These are phyloP conservation scores for Exsudoporus floridanus DNA, from an alignment of 1,284 basidiomycete species.

Conservation along the genomic window DNA sequence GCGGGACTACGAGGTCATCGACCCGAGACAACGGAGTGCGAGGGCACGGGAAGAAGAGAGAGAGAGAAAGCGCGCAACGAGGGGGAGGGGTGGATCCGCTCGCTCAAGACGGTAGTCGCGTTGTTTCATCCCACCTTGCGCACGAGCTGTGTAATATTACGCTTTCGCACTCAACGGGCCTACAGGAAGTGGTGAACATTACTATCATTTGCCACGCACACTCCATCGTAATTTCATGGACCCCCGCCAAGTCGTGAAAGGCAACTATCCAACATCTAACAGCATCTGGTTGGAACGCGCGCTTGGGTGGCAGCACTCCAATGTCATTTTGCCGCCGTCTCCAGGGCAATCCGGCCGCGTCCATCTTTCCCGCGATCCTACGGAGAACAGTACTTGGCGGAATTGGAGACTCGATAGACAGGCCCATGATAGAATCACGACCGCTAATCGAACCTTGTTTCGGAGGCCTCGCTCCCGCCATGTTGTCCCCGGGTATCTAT, in stretches of 20 bases:
- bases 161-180: background rate
- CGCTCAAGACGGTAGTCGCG: constrained; percentile 26
- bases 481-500: too few relatives aligned
- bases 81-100: constrained; percentile 20
- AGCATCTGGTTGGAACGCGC: background rate
- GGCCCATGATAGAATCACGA: background rate
- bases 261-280: background rate
- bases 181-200: constrained; percentile 2
- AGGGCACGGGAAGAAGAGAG: constrained; percentile 72
- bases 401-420: background rate
- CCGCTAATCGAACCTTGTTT: background rate
- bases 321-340: background rate
- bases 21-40: constrained; percentile 68
- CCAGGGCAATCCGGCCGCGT: background rate
- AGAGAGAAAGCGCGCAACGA: constrained; percentile 53
- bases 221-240: background rate
- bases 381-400: background rate
- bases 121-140: background rate
- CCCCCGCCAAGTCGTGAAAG: background rate
- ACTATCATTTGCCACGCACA: background rate
- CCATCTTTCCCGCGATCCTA: background rate
- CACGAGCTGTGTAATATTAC: background rate
- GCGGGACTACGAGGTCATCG: constrained; percentile 87
- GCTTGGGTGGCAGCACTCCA: background rate
- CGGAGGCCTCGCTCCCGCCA: background rate